Percentiles rank a stretch among this genome's conserved stretches.
phyloP scores from a whole-genome alignment of 352 stramenopile species.

The Globisporangium uncinulatum region DNA sequence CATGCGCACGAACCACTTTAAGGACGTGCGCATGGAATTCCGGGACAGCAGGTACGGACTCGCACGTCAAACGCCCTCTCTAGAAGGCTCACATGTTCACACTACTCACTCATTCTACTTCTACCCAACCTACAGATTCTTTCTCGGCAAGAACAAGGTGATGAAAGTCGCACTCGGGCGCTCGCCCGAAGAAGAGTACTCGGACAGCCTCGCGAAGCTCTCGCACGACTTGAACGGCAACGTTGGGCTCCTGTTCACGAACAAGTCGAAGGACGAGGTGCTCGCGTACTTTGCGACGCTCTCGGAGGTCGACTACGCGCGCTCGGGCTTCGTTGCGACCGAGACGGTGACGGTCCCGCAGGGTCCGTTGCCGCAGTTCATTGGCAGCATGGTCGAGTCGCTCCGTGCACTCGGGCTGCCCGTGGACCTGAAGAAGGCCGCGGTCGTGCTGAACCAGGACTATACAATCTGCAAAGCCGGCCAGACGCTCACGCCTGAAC shows the following conservation, averaged over 20 bases:
- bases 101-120: not conserved
- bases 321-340: constrained; percentile 90
- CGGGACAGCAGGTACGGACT: constrained; percentile 78
- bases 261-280: constrained; percentile 83
- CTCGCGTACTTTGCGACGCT: constrained; percentile 91
- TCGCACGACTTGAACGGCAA: constrained; percentile 89
- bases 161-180: constrained; percentile 96
- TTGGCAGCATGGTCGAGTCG: constrained; percentile 95
- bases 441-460: constrained; percentile 89
- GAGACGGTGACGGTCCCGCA: constrained; percentile 86
- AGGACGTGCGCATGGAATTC: constrained; percentile 96
- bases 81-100: not conserved
- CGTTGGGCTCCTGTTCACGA: constrained; percentile 96
- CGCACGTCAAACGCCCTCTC: not conserved
- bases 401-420: constrained; percentile 94
- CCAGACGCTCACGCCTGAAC: constrained; percentile 91
- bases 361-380: constrained; percentile 90
- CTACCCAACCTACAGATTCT: constrained; percentile 80
- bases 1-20: constrained; percentile 98
- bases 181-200: constrained; percentile 95
- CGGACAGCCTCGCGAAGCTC: constrained; percentile 91
- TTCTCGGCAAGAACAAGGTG: constrained; percentile 99
- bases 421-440: constrained; percentile 96
- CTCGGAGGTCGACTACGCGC: constrained; percentile 90
- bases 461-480: constrained; percentile 94